Base-by-base conservation (phyloP, 345 rosid genomes). In the Gossypium stocksii region DNA sequence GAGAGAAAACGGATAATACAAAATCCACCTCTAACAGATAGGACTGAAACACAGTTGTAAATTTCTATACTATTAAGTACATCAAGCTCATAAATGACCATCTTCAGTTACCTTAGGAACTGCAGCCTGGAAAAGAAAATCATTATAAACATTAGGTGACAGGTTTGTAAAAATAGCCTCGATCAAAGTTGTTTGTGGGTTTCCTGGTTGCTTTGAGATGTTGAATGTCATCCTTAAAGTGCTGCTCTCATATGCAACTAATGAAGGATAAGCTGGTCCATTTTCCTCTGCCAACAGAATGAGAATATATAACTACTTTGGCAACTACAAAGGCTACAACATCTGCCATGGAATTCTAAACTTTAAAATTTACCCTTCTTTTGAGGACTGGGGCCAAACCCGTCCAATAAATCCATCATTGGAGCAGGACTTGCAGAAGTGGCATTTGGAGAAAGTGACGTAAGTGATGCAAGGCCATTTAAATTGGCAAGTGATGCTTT, bases 111-210 rank as follows among this genome's bases (percentile, higher is more conserved):
- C 98, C 99, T 95, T 95, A 29, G 99, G 99, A 78, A 95, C 99
- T 75, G 99, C 99, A 6, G 98, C 99, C 87, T 91, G 97, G 80
- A 95, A 95, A 76, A 89, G 76, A 82, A 95, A 95, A 83, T 93
- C 96, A 19, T 93, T 85, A 73, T 77, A 90, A 41, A 72, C 77
- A 83, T 85, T 83, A 23, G 87, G 75, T 58, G 96, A 89, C 84
- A 89, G 79, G 80, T 95, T 95, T 64, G 83, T 85, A 83, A 95
- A 95, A 43, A 90, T 87, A 27, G 97, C 98, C 75, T 78, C 82
- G 74, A 95, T 86, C 71, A 80, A 67, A 62, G 97, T 88, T 8
- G 84, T 84, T 76, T 91, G 94, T 0, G 87, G 90, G 72, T 84
- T 91, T 76, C 84, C 99, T 72, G 96, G 86, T 69, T 83, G 71